phyloP scores from a whole-genome alignment of 129 eudicot genomes.

The Helianthus tuberosus region DNA sequence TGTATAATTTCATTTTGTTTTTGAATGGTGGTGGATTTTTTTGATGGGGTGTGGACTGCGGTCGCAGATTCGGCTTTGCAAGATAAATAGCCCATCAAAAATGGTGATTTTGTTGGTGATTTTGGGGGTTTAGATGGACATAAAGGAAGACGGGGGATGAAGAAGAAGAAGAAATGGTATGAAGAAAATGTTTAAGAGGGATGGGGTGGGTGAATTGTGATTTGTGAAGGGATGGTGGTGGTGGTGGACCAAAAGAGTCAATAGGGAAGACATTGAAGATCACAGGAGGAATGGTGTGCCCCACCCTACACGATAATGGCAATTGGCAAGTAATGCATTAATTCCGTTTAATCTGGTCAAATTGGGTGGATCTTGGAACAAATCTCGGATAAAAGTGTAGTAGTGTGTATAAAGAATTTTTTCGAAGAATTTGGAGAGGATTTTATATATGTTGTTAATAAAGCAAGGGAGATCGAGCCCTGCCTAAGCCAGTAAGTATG shows the following conservation, averaged over 20 bases:
- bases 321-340: conserved; percentile 4
- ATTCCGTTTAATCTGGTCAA: conserved; percentile 20
- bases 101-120: too few relatives aligned
- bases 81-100: conserved; percentile 70
- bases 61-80: conserved; percentile 75
- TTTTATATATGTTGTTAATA: too few relatives aligned
- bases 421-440: too few relatives aligned
- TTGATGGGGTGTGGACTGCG: conserved; percentile 43
- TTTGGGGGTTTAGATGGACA: not conserved
- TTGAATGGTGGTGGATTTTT: conserved; percentile 15
- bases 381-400: not conserved
- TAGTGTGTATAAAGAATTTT: too few relatives aligned
- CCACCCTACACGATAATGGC: conserved; percentile 29
- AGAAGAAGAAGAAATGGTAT: not conserved
- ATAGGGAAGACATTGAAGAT: conserved; percentile 18
- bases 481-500: too few relatives aligned
- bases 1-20: not conserved
- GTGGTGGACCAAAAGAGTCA: conserved; percentile 33
- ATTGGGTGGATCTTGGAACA: conserved; percentile 14
- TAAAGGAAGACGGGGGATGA: conserved; percentile 7
- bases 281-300: conserved; percentile 31
- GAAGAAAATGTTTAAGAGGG: not conserved
- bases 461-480: too few relatives aligned
- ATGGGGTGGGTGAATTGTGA: not conserved
- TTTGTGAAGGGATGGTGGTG: not conserved